phyloP scores from a whole-genome alignment of 805 yeast genomes.

The Ogataea pignaliae region DNA sequence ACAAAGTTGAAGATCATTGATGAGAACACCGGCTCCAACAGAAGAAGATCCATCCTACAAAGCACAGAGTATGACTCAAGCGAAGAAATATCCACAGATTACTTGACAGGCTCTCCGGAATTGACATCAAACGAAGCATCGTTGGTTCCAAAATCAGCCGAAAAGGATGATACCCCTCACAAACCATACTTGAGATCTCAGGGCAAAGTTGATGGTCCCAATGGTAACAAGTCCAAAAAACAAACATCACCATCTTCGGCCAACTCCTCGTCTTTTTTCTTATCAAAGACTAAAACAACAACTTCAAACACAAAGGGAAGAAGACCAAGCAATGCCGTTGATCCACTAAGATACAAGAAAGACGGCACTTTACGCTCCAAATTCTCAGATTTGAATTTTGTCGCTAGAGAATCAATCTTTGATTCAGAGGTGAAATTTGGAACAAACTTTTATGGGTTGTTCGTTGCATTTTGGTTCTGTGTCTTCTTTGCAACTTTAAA shows the following conservation, averaged over 20 bases:
- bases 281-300: too few species aligned
- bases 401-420: slow-evolving; percentile 42
- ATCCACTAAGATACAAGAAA: slow-evolving; percentile 14
- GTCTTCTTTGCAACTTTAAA: slow-evolving; percentile 52
- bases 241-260: too few species aligned
- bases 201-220: too few species aligned
- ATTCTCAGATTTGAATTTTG: slow-evolving; percentile 51
- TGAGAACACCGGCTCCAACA: slow-evolving; percentile 8
- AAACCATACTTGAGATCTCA: too few species aligned
- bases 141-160: too few species aligned
- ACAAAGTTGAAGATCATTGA: slow-evolving; percentile 6
- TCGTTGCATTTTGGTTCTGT: slow-evolving; percentile 73
- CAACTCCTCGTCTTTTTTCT: too few species aligned
- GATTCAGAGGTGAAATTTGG: slow-evolving; percentile 44
- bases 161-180: too few species aligned
- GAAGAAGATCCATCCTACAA: background rate
- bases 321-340: background rate
- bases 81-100: background rate
- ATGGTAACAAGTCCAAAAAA: too few species aligned
- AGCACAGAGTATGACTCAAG: background rate
- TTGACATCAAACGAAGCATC: too few species aligned
- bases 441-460: slow-evolving; percentile 70
- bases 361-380: slow-evolving; percentile 42
- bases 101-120: too few species aligned
- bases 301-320: too few species aligned